Base-by-base conservation (phyloP, 441 rosid genomes). In the California macrophylla region DNA sequence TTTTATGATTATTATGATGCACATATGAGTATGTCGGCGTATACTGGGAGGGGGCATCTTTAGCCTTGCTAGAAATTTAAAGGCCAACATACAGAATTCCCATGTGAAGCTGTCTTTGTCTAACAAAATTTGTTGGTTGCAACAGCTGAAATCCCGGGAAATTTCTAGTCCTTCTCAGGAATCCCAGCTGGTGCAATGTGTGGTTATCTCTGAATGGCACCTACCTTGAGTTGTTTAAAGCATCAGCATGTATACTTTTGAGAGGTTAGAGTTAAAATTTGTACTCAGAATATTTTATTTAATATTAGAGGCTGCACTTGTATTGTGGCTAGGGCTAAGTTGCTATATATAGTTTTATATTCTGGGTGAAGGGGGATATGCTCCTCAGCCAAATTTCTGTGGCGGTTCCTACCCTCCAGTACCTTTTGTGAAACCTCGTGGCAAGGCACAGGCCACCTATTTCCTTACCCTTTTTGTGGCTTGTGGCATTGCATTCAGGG, bases 141-240 rank as follows among this genome's bases (percentile, higher is more conserved):
- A 56, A 56, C 63, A 56, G 63, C 63, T 23, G 63, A 56, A 56
- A 56, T 56, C 63, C 63, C 4, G 63, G 63, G 63, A 56, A 23
- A 56, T 56, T 56, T 56, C 63, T 24, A 56, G 63, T 15, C 63
- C 63, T 56, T 23, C 29, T 10, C 28, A 9, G 9, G n/a, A 9
- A 56, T 56, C 63, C 29, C 25, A 23, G 63, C 63, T 21, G 63
- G 63, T 16, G 23, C 18, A 56, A 7, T 56, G 25, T 21, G 63
- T 56, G 63, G 63, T 10, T 24, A 56, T 56, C 28, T 56, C 29
- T 29, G n/a, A 9, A 21, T 56, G n/a, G 3, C 25, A 23, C 63
- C 63, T 56, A 23, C 63, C 9, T 56, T 24, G 28, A 23, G 8
- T 56, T 56, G 63, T 56, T 56, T 56, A 56, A 9, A 56, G 63